Percentiles rank a stretch among this genome's conserved stretches.
Conservation (phyloP, 2,329 filamentous ascomycete genomes). For the Neoscytalidium dimidiatum region DNA sequence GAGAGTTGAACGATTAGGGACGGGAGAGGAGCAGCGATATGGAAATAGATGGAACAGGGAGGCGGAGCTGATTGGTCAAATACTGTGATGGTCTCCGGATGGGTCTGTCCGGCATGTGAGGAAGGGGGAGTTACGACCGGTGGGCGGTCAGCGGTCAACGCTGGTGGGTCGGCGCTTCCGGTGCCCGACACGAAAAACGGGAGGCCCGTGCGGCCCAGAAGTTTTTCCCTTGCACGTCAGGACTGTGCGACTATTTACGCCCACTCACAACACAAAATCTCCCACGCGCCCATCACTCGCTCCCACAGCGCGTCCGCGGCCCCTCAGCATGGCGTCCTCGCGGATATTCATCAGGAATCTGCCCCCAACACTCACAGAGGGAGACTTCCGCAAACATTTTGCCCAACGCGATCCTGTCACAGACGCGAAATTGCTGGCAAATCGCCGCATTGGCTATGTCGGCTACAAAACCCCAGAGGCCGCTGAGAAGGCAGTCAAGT, state of each 20-base stretch:
- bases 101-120: conserved; percentile 10
- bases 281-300: neutral
- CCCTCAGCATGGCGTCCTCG: conserved; percentile 66
- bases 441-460: conserved; percentile 91
- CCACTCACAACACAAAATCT: conserved; percentile 4
- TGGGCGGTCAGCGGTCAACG: neutral
- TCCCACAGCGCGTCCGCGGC: neutral
- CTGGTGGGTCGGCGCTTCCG: conserved; percentile 3
- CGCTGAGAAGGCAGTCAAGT: conserved; percentile 81
- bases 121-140: neutral
- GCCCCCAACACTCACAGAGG: conserved; percentile 81
- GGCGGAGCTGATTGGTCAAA: conserved; percentile 18
- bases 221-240: neutral
- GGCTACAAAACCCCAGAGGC: conserved; percentile 84
- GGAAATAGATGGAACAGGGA: conserved; percentile 4
- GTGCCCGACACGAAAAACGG: too few species aligned
- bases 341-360: conserved; percentile 72
- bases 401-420: conserved; percentile 75
- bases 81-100: conserved; percentile 13
- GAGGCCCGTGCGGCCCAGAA: neutral
- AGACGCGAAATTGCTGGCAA: conserved; percentile 87
- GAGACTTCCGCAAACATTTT: conserved; percentile 88
- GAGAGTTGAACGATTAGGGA: neutral
- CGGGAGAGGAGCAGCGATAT: conserved; percentile 11
- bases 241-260: conserved; percentile 17